Conservation (phyloP, 495 filamentous ascomycete species). For the Trichoderma virens region DNA sequence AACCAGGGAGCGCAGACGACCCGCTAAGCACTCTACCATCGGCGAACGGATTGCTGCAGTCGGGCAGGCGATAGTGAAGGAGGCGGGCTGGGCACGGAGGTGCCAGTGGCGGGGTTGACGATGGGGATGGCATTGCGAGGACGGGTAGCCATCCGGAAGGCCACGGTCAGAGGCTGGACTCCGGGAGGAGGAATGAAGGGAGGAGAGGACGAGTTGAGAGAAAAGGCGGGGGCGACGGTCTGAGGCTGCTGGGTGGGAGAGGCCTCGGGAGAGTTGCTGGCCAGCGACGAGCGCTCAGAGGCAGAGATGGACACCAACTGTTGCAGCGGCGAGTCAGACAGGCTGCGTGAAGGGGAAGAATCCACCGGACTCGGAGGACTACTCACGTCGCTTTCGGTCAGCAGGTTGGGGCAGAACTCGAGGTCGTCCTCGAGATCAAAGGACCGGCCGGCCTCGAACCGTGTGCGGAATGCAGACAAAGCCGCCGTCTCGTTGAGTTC, state of each 20-base stretch:
- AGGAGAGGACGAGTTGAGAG: slow-evolving; percentile 68
- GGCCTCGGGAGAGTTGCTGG: slow-evolving; percentile 88
- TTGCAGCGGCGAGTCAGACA: slow-evolving; percentile 11
- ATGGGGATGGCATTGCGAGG: slow-evolving; percentile 96
- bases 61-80: slow-evolving; percentile 79
- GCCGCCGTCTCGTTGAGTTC: slow-evolving; percentile 74
- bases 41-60: slow-evolving; percentile 57
- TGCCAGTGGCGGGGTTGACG: slow-evolving; percentile 89
- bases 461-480: slow-evolving; percentile 66
- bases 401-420: slow-evolving; percentile 87
- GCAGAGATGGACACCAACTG: slow-evolving; percentile 80
- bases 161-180: slow-evolving; percentile 42
- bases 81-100: slow-evolving; percentile 82
- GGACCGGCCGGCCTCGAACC: slow-evolving; percentile 85
- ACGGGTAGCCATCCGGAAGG: slow-evolving; percentile 74
- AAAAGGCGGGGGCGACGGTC: slow-evolving; percentile 68
- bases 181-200: slow-evolving; percentile 58
- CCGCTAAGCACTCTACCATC: slow-evolving; percentile 36
- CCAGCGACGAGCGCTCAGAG: slow-evolving; percentile 89
- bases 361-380: slow-evolving; percentile 9
- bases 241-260: slow-evolving; percentile 66
- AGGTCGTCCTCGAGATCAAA: slow-evolving; percentile 97
- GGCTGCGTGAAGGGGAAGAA: slow-evolving; percentile 7
- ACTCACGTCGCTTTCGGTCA: slow-evolving; percentile 96
- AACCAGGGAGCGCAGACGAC: neutral